phyloP scores from a whole-genome alignment of 2,329 filamentous ascomycete species.

The Hysterium pulicare region DNA sequence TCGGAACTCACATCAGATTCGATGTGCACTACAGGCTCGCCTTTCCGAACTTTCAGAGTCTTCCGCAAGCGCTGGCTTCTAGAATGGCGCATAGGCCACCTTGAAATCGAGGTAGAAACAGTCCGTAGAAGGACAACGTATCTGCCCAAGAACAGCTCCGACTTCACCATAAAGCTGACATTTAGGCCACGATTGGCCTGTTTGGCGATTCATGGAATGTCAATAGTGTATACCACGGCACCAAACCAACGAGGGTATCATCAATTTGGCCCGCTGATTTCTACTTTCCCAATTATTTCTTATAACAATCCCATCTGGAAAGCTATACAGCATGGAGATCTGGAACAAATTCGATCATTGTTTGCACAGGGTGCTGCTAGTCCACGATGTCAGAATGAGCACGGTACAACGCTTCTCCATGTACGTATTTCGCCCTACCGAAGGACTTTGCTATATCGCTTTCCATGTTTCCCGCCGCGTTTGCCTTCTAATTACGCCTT shows the following conservation, averaged over 20 bases:
- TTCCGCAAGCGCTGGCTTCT: neutral
- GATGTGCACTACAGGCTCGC: no score
- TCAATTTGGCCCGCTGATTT: neutral
- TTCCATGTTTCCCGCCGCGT: no score
- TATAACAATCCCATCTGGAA: neutral
- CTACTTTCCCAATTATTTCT: neutral
- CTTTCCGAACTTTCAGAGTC: neutral
- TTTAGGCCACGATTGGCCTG: constrained; percentile 4
- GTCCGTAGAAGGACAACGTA: neutral
- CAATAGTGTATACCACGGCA: neutral
- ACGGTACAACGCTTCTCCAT: neutral
- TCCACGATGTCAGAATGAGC: neutral
- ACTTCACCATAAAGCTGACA: neutral
- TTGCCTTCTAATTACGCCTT: no score
- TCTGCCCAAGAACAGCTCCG: neutral
- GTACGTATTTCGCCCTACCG: no score
- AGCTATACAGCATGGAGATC: neutral
- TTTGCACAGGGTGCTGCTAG: neutral
- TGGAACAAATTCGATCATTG: neutral
- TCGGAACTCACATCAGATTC: no score
- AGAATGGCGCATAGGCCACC: neutral
- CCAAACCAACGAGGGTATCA: constrained; percentile 1
- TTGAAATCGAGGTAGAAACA: neutral
- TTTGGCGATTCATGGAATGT: constrained; percentile 2
- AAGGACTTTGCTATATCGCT: no score